These are phyloP conservation scores for Aspergillus sojae DNA, from an alignment of 2,329 filamentous ascomycete species.

Conservation along the genomic window DNA sequence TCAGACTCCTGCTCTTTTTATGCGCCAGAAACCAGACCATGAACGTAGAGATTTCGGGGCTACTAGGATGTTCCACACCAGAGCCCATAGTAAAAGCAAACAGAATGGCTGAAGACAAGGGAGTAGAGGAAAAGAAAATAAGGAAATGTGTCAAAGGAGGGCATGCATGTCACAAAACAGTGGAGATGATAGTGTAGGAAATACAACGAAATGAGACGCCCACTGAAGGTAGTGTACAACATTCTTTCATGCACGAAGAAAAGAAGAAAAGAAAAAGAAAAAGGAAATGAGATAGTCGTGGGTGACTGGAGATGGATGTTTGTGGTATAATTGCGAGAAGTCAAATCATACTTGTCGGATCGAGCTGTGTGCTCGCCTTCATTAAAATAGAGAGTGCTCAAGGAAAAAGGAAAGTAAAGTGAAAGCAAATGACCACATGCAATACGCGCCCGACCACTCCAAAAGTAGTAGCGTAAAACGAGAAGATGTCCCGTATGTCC, in stretches of 20 bases:
- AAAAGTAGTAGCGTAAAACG: constrained; percentile 27
- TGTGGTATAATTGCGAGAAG: constrained; percentile 27
- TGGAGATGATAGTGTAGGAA: constrained; percentile 25
- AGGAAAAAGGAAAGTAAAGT: constrained; percentile 22
- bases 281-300: constrained; percentile 23
- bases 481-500: constrained; percentile 38
- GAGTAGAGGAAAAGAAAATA: constrained; percentile 20
- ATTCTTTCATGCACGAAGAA: constrained; percentile 34
- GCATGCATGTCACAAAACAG: constrained; percentile 25
- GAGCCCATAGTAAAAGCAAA: constrained; percentile 15
- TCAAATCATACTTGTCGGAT: constrained; percentile 25
- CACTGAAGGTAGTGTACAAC: constrained; percentile 36
- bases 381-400: constrained; percentile 30
- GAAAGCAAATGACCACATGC: constrained; percentile 17
- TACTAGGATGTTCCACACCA: constrained; percentile 16
- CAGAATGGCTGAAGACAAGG: constrained; percentile 18
- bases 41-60: constrained; percentile 20
- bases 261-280: neutral
- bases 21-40: constrained; percentile 36
- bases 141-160: constrained; percentile 21
- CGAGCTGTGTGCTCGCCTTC: constrained; percentile 29
- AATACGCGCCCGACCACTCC: constrained; percentile 33
- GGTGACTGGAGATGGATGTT: constrained; percentile 22
- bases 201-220: constrained; percentile 28
- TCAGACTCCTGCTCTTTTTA: constrained; percentile 37